These are phyloP conservation scores for Limonium bicolor DNA, from an alignment of 148 eudicot genomes.

Conservation along the genomic window DNA sequence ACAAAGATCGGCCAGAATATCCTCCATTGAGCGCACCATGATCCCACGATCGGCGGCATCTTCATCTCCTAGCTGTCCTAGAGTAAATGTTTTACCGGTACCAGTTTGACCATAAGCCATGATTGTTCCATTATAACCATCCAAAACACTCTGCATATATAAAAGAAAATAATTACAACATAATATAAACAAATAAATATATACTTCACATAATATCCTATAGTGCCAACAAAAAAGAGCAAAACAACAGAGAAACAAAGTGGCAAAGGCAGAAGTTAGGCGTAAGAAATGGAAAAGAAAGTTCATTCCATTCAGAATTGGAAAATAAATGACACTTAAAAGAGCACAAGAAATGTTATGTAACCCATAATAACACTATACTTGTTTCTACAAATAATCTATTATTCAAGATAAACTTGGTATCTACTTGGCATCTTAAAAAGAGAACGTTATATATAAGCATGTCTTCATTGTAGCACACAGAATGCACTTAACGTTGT, in stretches of 20 bases:
- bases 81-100: constrained; percentile 94
- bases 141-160: constrained; percentile 69
- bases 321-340: not conserved
- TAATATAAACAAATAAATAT: too few relatives aligned
- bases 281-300: not conserved
- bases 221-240: too few relatives aligned
- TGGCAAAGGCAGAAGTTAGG: not conserved
- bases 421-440: not conserved
- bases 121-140: constrained; percentile 97
- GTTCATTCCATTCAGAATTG: not conserved
- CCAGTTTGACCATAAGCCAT: constrained; percentile 99
- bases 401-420: not conserved
- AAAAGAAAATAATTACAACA: too few relatives aligned
- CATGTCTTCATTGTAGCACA: too few relatives aligned
- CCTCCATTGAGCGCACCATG: constrained; percentile 99
- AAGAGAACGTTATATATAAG: too few relatives aligned
- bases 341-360: not conserved
- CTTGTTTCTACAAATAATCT: not conserved
- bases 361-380: not conserved
- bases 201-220: constrained; percentile 4
- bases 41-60: constrained; percentile 91
- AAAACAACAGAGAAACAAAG: not conserved
- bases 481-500: too few relatives aligned
- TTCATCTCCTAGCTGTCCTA: constrained; percentile 90
- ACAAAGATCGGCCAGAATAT: constrained; percentile 60